Base-by-base conservation (phyloP, 75 land plant genomes). In the Cunninghamia lanceolata region DNA sequence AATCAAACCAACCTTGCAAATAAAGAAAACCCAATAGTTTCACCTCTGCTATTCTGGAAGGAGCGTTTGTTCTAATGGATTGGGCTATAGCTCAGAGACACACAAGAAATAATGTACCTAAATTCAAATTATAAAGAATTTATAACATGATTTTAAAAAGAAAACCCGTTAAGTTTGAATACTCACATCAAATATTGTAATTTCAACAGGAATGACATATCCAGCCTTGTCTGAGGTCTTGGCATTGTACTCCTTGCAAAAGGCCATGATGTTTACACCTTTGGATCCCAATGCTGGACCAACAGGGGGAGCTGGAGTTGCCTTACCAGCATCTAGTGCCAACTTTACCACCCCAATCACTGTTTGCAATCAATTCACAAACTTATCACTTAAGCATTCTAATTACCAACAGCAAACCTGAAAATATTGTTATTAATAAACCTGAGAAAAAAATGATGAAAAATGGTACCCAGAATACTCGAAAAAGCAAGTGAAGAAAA, bases 171-270 rank as follows among this genome's bases (percentile, higher is more conserved):
- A 82, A 59, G 14, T 40, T 4, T 59, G 36, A 32, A 34, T 16
- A 88, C 96, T 87, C 86, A 97, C 99, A 91, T 98, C 99, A 77
- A 82, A 98, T 46, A 98, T 98, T 13, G 99, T 98, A 84, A 98
- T 96, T 87, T 98, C 99, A 13, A 98, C 99, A 25, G 99, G 99
- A 82, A 98, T 95, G 32, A 96, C 84, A 87, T 94, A 97, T 19
- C 99, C 99, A 50, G 98, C 91, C 84, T 97, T 97, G 53, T 96
- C 99, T 9, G 99, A 92, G n/a, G 99, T 97, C 87, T 87, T 94
- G 82, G 99, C 99, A 88, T 97, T 97, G 89, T 97, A 97, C 87
- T 97, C 99, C 90, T 97, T 97, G 93, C 98, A 97, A 82, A 97
- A 97, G 5, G 98, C 96, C 98, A 95, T 95, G 80, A 97, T 97